phyloP scores from a whole-genome alignment of 2,329 filamentous ascomycete species.

The Calonectria crousiana region DNA sequence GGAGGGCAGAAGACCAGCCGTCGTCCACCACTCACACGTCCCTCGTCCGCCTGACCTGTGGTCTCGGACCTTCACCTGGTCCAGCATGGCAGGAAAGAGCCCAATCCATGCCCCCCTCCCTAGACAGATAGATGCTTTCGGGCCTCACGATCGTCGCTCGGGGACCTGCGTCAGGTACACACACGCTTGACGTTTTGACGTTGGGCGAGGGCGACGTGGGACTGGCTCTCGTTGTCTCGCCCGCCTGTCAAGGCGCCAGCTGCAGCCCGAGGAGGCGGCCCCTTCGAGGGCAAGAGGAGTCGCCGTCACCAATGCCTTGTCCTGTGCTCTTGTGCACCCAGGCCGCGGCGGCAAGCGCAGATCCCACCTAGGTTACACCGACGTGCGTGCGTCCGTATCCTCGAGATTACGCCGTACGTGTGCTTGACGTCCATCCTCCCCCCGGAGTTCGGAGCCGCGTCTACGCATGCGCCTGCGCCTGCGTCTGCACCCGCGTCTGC shows the following conservation, averaged over 20 bases:
- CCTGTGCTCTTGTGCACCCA: background rate
- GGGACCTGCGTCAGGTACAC: slow-evolving; percentile 5
- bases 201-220: background rate
- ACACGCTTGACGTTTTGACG: background rate
- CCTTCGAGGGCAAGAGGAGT: background rate
- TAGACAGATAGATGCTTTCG: background rate
- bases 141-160: background rate
- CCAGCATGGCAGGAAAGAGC: background rate
- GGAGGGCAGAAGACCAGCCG: background rate
- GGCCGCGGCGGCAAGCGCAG: background rate
- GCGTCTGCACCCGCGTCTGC: background rate
- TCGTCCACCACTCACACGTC: background rate
- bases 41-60: background rate
- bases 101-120: background rate
- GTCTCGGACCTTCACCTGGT: background rate
- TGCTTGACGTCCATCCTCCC: background rate
- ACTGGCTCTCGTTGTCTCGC: background rate
- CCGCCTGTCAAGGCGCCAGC: slow-evolving; percentile 3
- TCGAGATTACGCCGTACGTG: background rate
- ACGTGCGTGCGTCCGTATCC: background rate
- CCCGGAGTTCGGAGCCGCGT: background rate
- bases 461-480: background rate
- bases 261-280: background rate
- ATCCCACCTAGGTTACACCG: slow-evolving; percentile 3
- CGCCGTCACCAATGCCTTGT: background rate